These are phyloP conservation scores for Agaricus sinodeliciosus DNA, from an alignment of 768 basidiomycete species.

Conservation along the genomic window DNA sequence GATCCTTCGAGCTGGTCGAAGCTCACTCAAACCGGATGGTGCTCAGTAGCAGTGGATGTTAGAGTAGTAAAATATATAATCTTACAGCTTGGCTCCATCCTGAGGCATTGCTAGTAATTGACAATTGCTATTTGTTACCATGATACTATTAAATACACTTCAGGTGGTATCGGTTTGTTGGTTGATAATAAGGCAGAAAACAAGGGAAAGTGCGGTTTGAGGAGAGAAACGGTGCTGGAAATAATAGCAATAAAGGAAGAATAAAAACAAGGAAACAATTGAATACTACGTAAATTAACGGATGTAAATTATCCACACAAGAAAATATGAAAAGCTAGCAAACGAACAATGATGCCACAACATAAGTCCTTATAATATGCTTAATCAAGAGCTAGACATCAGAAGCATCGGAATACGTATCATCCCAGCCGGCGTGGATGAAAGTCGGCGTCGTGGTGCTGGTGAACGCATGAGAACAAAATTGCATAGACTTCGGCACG, in stretches of 20 bases:
- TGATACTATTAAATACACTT: slow-evolving; percentile 10
- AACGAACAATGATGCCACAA: not conserved
- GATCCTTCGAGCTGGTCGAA: slow-evolving; percentile 84
- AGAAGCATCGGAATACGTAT: slow-evolving; percentile 33
- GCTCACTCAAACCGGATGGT: slow-evolving; percentile 80
- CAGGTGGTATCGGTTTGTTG: slow-evolving; percentile 1
- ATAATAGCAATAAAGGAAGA: slow-evolving; percentile 15
- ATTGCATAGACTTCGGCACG: slow-evolving; percentile 6
- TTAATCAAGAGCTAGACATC: slow-evolving; percentile 15
- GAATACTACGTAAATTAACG: slow-evolving; percentile 4
- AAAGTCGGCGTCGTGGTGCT: slow-evolving; percentile 38
- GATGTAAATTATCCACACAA: not conserved
- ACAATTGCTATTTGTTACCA: not conserved
- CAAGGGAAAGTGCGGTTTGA: not conserved
- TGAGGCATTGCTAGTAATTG: not conserved
- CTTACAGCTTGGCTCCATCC: not conserved
- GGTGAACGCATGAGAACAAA: slow-evolving; percentile 1
- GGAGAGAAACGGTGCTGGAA: slow-evolving; percentile 8
- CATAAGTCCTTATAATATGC: not conserved
- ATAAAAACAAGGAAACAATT: slow-evolving; percentile 5
- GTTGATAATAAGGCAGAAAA: not conserved
- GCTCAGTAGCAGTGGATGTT: slow-evolving; percentile 27
- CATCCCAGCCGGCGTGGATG: slow-evolving; percentile 53
- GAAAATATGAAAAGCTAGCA: not conserved
- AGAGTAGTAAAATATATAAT: not conserved